Conservation (phyloP, 2,329 filamentous ascomycete genomes). For the Amphichorda felina region DNA sequence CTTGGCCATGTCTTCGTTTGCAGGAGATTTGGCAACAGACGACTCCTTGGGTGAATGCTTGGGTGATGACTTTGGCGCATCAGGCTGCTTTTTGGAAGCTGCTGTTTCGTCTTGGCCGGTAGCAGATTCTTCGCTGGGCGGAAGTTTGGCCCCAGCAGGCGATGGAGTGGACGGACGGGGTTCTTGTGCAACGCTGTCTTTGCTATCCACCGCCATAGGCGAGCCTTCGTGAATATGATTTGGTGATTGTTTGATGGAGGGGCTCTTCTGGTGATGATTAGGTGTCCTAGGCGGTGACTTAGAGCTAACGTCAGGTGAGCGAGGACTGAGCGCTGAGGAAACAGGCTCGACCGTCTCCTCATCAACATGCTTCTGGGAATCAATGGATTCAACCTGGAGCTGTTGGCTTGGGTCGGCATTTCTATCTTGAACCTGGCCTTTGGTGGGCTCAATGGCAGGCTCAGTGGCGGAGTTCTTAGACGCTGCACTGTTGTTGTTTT, state of each 20-base stretch:
- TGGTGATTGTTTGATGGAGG: background rate
- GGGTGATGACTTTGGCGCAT: too few relatives aligned
- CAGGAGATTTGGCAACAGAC: too few relatives aligned
- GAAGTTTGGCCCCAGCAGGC: too few relatives aligned
- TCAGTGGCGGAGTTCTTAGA: too few relatives aligned
- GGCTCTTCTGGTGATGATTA: background rate
- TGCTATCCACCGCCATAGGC: too few relatives aligned
- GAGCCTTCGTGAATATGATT: background rate
- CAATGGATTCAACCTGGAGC: background rate
- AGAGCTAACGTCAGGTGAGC: background rate
- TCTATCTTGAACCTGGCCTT: slow-evolving; percentile 1
- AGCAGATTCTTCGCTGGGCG: too few relatives aligned
- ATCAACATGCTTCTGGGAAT: background rate
- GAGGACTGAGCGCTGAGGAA: background rate
- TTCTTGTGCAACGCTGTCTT: too few relatives aligned
- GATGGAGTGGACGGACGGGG: too few relatives aligned
- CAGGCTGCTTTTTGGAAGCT: too few relatives aligned
- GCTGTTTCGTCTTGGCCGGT: too few relatives aligned
- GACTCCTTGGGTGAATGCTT: too few relatives aligned
- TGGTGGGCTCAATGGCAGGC: slow-evolving; percentile 2
- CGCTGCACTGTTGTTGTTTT: background rate
- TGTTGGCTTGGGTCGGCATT: slow-evolving; percentile 1
- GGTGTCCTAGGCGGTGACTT: background rate
- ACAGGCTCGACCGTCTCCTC: background rate
- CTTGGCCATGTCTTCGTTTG: too few relatives aligned